Conservation (phyloP, 2,329 filamentous ascomycete genomes). For the Fusarium buxicola region DNA sequence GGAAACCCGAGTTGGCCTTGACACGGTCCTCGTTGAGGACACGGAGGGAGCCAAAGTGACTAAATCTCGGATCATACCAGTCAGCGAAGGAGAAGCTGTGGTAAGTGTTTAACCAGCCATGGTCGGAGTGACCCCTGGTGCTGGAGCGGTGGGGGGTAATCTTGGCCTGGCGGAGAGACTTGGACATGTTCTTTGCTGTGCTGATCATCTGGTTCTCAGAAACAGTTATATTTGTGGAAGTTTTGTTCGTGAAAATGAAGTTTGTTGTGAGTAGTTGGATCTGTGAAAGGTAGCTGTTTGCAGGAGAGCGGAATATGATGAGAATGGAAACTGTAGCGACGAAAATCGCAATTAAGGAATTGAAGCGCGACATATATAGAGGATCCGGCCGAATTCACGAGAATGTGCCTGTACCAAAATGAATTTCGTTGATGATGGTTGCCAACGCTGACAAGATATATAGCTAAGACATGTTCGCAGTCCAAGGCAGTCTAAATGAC, state of each 20-base stretch:
- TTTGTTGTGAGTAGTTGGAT: constrained; percentile 39
- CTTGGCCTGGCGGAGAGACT: constrained; percentile 73
- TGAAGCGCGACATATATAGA: constrained; percentile 56
- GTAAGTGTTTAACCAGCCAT: constrained; percentile 89
- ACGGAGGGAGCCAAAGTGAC: constrained; percentile 79
- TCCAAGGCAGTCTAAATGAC: constrained; percentile 24
- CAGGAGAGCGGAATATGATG: constrained; percentile 46
- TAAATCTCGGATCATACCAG: constrained; percentile 74
- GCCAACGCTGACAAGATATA: constrained; percentile 45
- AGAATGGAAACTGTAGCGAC: constrained; percentile 54
- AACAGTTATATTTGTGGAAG: constrained; percentile 3
- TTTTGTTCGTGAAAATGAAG: constrained; percentile 28
- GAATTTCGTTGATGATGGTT: constrained; percentile 38
- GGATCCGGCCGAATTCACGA: constrained; percentile 36
- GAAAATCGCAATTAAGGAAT: constrained; percentile 50
- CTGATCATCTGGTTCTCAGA: constrained; percentile 50
- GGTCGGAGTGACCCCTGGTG: constrained; percentile 79
- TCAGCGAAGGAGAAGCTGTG: constrained; percentile 87
- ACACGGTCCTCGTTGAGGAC: constrained; percentile 93
- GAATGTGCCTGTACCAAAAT: constrained; percentile 39
- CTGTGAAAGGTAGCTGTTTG: constrained; percentile 40
- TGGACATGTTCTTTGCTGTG: constrained; percentile 65
- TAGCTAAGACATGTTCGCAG: constrained; percentile 28
- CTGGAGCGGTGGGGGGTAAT: constrained; percentile 80
- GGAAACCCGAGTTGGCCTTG: constrained; percentile 78